These are phyloP conservation scores for Melampsora larici-populina DNA, from an alignment of 1,284 basidiomycete species.

Conservation along the genomic window DNA sequence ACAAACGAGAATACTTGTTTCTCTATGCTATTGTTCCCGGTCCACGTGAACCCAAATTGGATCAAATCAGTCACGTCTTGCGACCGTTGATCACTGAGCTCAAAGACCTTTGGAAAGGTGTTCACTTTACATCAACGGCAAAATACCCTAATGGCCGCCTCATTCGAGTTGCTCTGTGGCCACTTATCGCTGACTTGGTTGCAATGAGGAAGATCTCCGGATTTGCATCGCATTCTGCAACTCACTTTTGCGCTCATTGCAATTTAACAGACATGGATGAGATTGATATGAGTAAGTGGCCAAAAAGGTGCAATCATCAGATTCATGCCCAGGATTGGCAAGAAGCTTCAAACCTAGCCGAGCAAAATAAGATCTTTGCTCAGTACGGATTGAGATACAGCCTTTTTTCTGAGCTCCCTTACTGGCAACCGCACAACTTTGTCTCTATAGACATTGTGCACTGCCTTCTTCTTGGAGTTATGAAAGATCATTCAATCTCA, in stretches of 20 bases:
- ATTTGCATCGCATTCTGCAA: not conserved
- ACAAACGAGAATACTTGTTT: not conserved
- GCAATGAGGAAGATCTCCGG: too few relatives aligned
- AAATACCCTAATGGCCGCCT: too few relatives aligned
- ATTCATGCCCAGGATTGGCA: not conserved
- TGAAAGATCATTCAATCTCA: slow-evolving; percentile 18
- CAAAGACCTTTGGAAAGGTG: slow-evolving; percentile 9
- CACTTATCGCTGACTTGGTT: too few relatives aligned
- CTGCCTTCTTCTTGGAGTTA: slow-evolving; percentile 20
- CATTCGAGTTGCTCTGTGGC: too few relatives aligned
- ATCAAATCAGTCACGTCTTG: not conserved
- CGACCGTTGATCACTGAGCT: not conserved
- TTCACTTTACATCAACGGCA: slow-evolving; percentile 3
- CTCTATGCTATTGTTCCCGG: slow-evolving; percentile 1
- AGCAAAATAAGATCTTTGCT: not conserved
- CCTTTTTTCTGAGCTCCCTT: slow-evolving; percentile 14
- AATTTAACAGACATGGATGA: not conserved
- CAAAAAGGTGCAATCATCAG: not conserved
- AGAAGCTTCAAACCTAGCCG: not conserved
- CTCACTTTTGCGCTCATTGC: slow-evolving; percentile 12
- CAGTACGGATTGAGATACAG: slow-evolving; percentile 13
- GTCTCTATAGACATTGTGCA: slow-evolving; percentile 10
- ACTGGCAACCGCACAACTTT: slow-evolving; percentile 24
- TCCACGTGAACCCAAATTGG: slow-evolving; percentile 18
- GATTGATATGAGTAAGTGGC: not conserved